Evolutionary conservation across 768 basidiomycete genomes (phyloP), one percentile per base, ranked within the genome.

Genomic region (Russula virescens): DNA sequence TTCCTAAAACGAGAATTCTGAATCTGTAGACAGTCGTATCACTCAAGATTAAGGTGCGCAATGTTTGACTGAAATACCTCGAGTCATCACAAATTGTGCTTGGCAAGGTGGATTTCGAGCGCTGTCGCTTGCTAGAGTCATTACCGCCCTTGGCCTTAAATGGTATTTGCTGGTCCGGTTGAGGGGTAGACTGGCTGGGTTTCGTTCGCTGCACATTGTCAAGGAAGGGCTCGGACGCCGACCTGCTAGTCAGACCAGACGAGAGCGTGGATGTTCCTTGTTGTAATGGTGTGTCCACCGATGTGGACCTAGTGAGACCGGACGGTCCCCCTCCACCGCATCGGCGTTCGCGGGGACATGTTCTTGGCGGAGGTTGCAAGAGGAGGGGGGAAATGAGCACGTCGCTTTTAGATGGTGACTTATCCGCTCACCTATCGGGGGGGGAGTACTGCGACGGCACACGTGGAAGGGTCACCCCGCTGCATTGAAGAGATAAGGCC

Each of bases 1-100:
- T 45, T 21, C 62, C 62, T 11, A 53, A 35, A 19, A 58, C 56
- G 51, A 63, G 57, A 58, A 63, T 48, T 31, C 51, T 47, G 51
- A 63, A 58, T 23, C 62, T 63, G 38, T 38, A 16, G 43, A 42
- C 8, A 2, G 26, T 14, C 6, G 25, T 31, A 19, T n/a, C 18
- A 52, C 26, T 58, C 38, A 40, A 48, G 34, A 19, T 10, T 50
- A 14, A 11, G 18, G 47, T 26, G 16, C 23, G 26, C 16, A 31
- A 23, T 16, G 16, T 40, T 19, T 25, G 35, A 26, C 28, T 13
- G 11, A 45, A n/a, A 34, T 48, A 58, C 62, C 62, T 63, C 26
- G 38, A 58, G 18, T 51, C 42, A 3, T 58, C 28, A 19, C 56
- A 23, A 53, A 63, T 50, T 13, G 25, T 3, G 26, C 28, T 28